phyloP scores from a whole-genome alignment of 192 early-diverging fungal genomes.

The Entomortierella beljakovae region DNA sequence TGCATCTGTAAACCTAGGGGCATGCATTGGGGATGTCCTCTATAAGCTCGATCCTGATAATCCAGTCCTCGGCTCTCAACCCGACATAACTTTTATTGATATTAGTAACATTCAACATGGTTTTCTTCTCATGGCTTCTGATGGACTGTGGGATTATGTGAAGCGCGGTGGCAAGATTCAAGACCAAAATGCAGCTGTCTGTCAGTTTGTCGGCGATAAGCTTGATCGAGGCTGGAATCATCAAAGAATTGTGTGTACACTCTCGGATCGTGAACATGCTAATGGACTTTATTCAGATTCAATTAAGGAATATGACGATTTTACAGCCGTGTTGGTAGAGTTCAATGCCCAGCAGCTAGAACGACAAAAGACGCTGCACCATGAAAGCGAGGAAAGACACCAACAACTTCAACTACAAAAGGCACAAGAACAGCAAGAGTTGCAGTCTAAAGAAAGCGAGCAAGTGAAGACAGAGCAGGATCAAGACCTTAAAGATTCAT shows the following conservation, averaged over 20 bases:
- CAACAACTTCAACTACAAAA: not conserved
- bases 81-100: constrained; percentile 66
- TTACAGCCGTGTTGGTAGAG: constrained; percentile 62
- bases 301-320: constrained; percentile 71
- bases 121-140: constrained; percentile 69
- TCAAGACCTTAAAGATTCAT: constrained; percentile 2
- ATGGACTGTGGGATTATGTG: constrained; percentile 71
- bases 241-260: constrained; percentile 56
- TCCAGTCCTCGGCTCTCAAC: constrained; percentile 63
- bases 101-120: constrained; percentile 52
- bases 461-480: not conserved
- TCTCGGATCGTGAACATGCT: constrained; percentile 62
- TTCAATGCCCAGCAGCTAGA: constrained; percentile 37
- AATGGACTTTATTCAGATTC: constrained; percentile 61
- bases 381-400: constrained; percentile 10
- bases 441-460: constrained; percentile 1
- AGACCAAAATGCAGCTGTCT: constrained; percentile 60
- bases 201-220: constrained; percentile 61
- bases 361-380: constrained; percentile 7
- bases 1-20: constrained; percentile 67
- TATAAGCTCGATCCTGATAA: constrained; percentile 66
- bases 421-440: constrained; percentile 10
- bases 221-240: constrained; percentile 64
- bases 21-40: constrained; percentile 67
- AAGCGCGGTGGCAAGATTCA: constrained; percentile 57